Conservation (phyloP, 441 rosid species). For the Macaranga tanarius region DNA sequence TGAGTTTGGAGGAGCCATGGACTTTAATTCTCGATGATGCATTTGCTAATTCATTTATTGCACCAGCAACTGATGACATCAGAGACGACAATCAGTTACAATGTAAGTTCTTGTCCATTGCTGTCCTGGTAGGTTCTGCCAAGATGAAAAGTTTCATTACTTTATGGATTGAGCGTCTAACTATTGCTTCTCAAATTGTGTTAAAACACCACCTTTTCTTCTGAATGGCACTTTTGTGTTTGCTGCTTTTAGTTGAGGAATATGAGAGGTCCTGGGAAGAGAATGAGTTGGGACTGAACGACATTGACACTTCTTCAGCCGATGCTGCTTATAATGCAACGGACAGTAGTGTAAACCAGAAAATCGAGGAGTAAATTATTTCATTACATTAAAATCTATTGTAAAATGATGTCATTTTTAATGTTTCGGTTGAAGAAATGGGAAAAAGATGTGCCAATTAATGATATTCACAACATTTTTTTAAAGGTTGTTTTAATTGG, state of each 20-base stretch:
- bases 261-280: conserved; percentile 93
- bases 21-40: conserved; percentile 82
- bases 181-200: no score
- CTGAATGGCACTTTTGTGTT: neutral
- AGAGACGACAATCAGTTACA: conserved; percentile 78
- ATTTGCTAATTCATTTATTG: conserved; percentile 83
- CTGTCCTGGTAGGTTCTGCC: neutral
- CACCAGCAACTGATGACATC: conserved; percentile 78
- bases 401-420: no score
- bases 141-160: no score
- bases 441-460: no score
- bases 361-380: conserved; percentile 2
- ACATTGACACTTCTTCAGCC: conserved; percentile 83
- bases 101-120: conserved; percentile 50
- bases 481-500: no score
- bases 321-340: conserved; percentile 64
- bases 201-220: neutral
- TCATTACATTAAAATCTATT: neutral
- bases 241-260: conserved; percentile 61
- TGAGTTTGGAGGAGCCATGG: conserved; percentile 72
- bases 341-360: neutral
- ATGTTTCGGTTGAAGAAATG: no score
- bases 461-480: no score
- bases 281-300: conserved; percentile 88
- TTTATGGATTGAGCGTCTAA: no score